Percentiles rank a stretch among this genome's conserved stretches.
phyloP scores from a whole-genome alignment of 108 stramenopile genomes.

The Discostella stelligeroides region DNA sequence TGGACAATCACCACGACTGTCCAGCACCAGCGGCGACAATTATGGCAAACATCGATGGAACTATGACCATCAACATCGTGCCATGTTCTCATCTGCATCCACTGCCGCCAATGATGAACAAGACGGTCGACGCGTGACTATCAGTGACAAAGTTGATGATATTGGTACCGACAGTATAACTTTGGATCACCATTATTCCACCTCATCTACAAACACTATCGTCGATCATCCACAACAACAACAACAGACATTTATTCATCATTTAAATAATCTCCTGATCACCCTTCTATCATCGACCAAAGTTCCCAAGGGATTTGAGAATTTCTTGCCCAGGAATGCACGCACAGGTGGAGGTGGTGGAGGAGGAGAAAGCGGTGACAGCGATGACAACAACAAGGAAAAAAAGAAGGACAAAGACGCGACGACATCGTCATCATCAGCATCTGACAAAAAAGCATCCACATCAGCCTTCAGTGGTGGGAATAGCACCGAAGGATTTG shows the following conservation, averaged over 20 bases:
- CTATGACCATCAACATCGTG: no score
- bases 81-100: neutral
- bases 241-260: neutral
- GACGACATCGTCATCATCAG: conserved; percentile 5
- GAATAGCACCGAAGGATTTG: conserved; percentile 17
- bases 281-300: conserved; percentile 38
- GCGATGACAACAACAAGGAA: conserved; percentile 23
- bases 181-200: no score
- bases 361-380: neutral
- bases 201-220: no score
- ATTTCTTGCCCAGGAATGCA: conserved; percentile 77
- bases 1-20: neutral
- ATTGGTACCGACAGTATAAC: no score
- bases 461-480: neutral
- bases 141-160: no score
- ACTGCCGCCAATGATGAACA: neutral
- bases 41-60: neutral
- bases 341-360: conserved; percentile 26
- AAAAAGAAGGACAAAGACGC: conserved; percentile 33
- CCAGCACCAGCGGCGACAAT: neutral
- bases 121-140: no score
- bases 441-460: neutral
- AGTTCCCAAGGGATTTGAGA: conserved; percentile 85
- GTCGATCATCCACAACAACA: neutral
- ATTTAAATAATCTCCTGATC: neutral